Evolutionary conservation across 139 green algal genomes (phyloP), one percentile per base, ranked within the genome.

Genomic region (Haematococcus lacustris): DNA sequence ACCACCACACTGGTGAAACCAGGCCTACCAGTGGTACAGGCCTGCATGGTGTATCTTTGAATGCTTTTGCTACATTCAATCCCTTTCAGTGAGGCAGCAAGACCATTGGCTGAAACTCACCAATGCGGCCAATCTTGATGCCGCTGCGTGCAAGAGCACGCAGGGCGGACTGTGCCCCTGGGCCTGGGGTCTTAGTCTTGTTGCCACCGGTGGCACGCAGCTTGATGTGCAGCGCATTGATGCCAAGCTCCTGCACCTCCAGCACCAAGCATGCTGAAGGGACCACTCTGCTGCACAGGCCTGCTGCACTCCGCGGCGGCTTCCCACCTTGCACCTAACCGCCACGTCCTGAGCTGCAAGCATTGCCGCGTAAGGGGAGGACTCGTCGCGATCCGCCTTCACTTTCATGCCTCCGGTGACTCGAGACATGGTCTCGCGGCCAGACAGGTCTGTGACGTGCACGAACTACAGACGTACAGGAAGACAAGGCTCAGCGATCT

Each of bases 351-450:
- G 96, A 6, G 96, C 96, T 38, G 96, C 96, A 91, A 99, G 90
- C 96, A 99, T 99, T 57, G 96, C 96, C 41, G 96, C 96, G 79
- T 99, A 99, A 57, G 96, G 96, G 9, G 92, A 98, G 37, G 94
- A 97, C 89, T 99, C 96, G 73, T 99, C 96, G 59, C 95, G 91
- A 79, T 99, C 96, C 73, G 96, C 96, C 88, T 99, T 99, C 53
- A 99, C 96, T 86, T 99, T 98, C 96, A 99, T 99, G 78, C 96
- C 96, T 68, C 96, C 94, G 34, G 95, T 99, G 25, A 99, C 89
- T 64, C 95, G 92, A 70, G 79, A 81, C 40, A 99, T 88, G 66
- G 96, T 99, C 83, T 99, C 96, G 81, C 96, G 96, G 66, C 96
- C 96, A 13, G 96, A 99, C 71, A 99, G 84, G 87, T 99, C 96